Base-by-base conservation (phyloP, 768 basidiomycete species). In the Pisolithus orientalis region DNA sequence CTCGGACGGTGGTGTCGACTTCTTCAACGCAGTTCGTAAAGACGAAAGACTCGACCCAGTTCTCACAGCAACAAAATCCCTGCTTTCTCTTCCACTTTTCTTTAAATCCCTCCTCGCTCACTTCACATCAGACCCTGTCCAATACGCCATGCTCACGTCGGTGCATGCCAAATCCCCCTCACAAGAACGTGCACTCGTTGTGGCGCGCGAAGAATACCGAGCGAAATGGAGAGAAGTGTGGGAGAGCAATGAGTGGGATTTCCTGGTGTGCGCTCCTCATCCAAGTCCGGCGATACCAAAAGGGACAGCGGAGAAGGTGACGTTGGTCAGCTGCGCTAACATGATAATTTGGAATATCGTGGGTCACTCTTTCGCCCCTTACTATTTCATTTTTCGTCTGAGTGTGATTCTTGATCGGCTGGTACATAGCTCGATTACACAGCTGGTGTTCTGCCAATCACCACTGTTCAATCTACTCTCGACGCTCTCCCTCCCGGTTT, bases 381-480 rank as follows among this genome's bases (percentile, higher is more conserved):
- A 13, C 11, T 34, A 34, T 11, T 11, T 34, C 34, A 14, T 28
- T 29, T 6, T 29, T 42, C 40, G 9, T 6, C 29, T 17, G 17
- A 31, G 34, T 39, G 34, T n/a, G 47, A 5, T 48, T 39, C 16
- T 5, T 14, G 25, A 27, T 16, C 40, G 34, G 49, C 43, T 49
- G 8, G 43, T 31, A 14, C 25, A 14, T 49, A 78, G 78, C 66
- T 83, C 25, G 82, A 85, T 59, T 79, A 75, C 53, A 65, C 75
- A 24, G 81, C 80, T 2, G 80, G 82, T n/a, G 76, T 82, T 5
- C 65, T 85, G 39, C 84, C 85, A 0, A 69, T 85, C 42, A 79
- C 79, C 0, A 71, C 71, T 31, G 82, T 84, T 44, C 64, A 79
- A 53, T 59, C 66, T n/a, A 54, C 60, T 2, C 50, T 66, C 8